Evolutionary conservation across 495 filamentous ascomycete species (phyloP).

Genomic region (Penicillium fimorum): DNA sequence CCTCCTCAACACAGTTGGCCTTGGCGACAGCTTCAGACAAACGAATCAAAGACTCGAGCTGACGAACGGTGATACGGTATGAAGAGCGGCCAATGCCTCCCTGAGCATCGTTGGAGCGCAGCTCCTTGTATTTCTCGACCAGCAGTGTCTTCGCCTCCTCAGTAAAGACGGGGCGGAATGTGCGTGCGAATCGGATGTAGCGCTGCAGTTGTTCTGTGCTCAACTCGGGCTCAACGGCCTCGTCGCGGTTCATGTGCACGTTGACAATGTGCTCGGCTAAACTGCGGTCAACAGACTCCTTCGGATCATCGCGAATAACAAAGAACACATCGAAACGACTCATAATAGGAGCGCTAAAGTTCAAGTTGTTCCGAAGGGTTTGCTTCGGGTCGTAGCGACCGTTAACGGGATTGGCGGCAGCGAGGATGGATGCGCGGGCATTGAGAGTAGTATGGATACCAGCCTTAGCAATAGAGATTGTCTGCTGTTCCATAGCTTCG

Average conservation of each 20-base stretch:
- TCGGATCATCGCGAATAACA: constrained; percentile 95
- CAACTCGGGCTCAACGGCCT: constrained; percentile 86
- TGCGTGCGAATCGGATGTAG: constrained; percentile 94
- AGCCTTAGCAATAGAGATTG: constrained; percentile 98
- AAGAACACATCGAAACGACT: constrained; percentile 99
- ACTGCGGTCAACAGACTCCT: constrained; percentile 84
- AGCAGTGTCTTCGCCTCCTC: constrained; percentile 80
- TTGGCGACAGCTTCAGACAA: constrained; percentile 95
- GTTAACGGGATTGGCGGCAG: constrained; percentile 93
- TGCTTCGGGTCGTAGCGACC: constrained; percentile 96
- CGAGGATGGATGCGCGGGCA: constrained; percentile 89
- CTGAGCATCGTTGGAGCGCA: constrained; percentile 90
- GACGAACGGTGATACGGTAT: constrained; percentile 95
- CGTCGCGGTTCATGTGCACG: constrained; percentile 88
- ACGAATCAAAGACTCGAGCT: constrained; percentile 93
- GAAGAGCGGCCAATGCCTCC: constrained; percentile 89
- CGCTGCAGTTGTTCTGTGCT: constrained; percentile 95
- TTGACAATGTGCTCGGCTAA: constrained; percentile 92
- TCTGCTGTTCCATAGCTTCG: constrained; percentile 99
- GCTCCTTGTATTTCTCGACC: constrained; percentile 93
- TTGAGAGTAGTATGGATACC: constrained; percentile 98
- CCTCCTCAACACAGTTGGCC: constrained; percentile 92
- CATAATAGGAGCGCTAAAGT: constrained; percentile 99
- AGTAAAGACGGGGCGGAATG: constrained; percentile 91
- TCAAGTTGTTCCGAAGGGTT: constrained; percentile 90